These are phyloP conservation scores for Claviceps spartinae DNA, from an alignment of 2,329 filamentous ascomycete species.

Conservation along the genomic window DNA sequence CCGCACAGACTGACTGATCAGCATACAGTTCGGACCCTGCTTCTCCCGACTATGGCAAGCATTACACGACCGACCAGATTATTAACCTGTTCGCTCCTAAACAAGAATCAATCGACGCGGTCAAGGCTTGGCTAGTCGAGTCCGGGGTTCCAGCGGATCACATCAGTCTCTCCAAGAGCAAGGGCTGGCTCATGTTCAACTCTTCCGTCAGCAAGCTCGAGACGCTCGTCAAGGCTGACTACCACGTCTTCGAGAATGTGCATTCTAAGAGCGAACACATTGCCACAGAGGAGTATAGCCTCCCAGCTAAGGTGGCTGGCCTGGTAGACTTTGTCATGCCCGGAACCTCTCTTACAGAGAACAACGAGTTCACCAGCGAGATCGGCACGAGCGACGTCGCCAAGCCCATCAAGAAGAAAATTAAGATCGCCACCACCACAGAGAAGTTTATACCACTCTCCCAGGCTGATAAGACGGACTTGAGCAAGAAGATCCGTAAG, in stretches of 20 bases:
- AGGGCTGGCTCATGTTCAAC: conserved; percentile 41
- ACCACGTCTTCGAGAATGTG: conserved; percentile 34
- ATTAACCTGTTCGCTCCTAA: conserved; percentile 28
- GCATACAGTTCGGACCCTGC: conserved; percentile 22
- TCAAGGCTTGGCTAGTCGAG: conserved; percentile 37
- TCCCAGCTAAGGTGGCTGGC: conserved; percentile 22
- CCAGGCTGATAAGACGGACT: not conserved
- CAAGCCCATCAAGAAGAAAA: not conserved
- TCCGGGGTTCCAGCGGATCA: conserved; percentile 35
- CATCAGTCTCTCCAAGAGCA: conserved; percentile 34
- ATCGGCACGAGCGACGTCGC: no score
- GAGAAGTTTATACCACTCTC: not conserved
- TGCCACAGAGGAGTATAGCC: conserved; percentile 27
- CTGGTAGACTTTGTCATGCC: conserved; percentile 29
- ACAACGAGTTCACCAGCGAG: no score
- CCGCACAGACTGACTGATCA: not conserved
- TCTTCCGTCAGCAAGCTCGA: conserved; percentile 40
- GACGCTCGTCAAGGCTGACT: conserved; percentile 36
- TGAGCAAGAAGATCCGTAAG: not conserved
- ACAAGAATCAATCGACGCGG: conserved; percentile 31
- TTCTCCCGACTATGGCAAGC: conserved; percentile 31
- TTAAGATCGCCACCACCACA: not conserved
- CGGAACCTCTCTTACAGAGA: conserved; percentile 15
- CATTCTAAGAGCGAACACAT: conserved; percentile 20
- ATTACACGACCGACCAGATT: conserved; percentile 31